Evolutionary conservation across 1,284 basidiomycete genomes (phyloP).

Genomic region (Coniophora puteana): DNA sequence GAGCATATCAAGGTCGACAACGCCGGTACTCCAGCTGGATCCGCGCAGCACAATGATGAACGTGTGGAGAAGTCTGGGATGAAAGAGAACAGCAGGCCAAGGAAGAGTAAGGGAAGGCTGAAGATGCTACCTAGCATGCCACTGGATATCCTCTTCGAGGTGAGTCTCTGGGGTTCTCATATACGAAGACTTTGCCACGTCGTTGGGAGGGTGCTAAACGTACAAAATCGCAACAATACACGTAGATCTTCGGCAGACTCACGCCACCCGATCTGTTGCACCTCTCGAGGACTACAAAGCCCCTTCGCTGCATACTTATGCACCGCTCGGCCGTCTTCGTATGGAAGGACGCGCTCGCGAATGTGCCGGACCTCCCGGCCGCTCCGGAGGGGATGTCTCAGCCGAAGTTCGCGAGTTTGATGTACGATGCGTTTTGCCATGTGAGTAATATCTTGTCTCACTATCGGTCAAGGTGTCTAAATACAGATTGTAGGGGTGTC

Average conservation of each 20-base stretch:
- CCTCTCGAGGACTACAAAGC: slow-evolving; percentile 35
- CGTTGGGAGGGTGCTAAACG: too few relatives aligned
- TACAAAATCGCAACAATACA: too few relatives aligned
- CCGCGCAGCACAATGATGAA: too few relatives aligned
- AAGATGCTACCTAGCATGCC: too few relatives aligned
- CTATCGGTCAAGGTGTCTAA: background rate
- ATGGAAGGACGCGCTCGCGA: slow-evolving; percentile 31
- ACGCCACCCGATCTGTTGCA: slow-evolving; percentile 35
- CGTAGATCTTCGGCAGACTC: slow-evolving; percentile 32
- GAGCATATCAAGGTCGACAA: too few relatives aligned
- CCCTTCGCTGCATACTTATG: slow-evolving; percentile 34
- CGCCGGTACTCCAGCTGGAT: too few relatives aligned
- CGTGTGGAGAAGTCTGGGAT: too few relatives aligned
- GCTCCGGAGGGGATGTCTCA: slow-evolving; percentile 35
- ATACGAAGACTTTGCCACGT: too few relatives aligned
- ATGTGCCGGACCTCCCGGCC: slow-evolving; percentile 29
- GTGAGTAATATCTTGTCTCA: slow-evolving; percentile 19
- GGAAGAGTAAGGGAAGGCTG: too few relatives aligned
- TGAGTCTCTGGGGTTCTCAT: too few relatives aligned
- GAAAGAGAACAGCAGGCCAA: too few relatives aligned
- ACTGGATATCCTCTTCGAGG: slow-evolving; percentile 6
- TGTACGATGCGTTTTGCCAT: slow-evolving; percentile 35
- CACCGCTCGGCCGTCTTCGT: slow-evolving; percentile 24
- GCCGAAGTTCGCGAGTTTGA: slow-evolving; percentile 32
- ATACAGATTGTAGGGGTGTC: slow-evolving; percentile 26